These are phyloP conservation scores for Cyberlindnera xylosilytica DNA, from an alignment of 805 yeast genomes.

Conservation along the genomic window DNA sequence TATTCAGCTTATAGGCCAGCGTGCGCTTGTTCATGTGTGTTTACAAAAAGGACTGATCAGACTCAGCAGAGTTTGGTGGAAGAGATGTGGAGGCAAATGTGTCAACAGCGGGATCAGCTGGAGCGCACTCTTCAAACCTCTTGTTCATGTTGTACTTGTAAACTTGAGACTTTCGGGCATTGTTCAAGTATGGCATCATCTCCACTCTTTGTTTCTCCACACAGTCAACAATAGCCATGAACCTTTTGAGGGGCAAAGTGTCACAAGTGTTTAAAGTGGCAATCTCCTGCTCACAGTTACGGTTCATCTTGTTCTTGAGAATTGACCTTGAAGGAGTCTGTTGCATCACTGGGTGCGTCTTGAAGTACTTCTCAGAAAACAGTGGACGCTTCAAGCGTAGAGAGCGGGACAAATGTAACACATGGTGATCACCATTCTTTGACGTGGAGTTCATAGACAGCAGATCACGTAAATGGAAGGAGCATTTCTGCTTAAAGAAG, in stretches of 20 bases:
- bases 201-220: not conserved
- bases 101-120: too few relatives aligned
- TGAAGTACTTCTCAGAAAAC: not conserved
- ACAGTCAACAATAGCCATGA: not conserved
- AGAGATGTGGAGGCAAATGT: too few relatives aligned
- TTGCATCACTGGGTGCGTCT: not conserved
- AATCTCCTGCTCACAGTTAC: not conserved
- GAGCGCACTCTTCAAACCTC: too few relatives aligned
- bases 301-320: constrained; percentile 6
- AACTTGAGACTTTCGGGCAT: not conserved
- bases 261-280: not conserved
- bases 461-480: constrained; percentile 1
- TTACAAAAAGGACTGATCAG: too few relatives aligned
- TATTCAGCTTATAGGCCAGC: too few relatives aligned
- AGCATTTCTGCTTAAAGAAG: constrained; percentile 4
- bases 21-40: too few relatives aligned
- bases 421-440: not conserved
- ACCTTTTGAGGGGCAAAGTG: not conserved
- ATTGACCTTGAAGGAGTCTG: constrained; percentile 1
- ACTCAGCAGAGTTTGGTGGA: too few relatives aligned
- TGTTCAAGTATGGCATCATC: not conserved
- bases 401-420: constrained; percentile 1
- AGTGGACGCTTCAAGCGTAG: constrained; percentile 1
- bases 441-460: not conserved
- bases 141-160: not conserved